Percentiles rank a stretch among this genome's conserved stretches.
Conservation (phyloP, 371 early-diverging fungal species). For the Mucor mucedo region DNA sequence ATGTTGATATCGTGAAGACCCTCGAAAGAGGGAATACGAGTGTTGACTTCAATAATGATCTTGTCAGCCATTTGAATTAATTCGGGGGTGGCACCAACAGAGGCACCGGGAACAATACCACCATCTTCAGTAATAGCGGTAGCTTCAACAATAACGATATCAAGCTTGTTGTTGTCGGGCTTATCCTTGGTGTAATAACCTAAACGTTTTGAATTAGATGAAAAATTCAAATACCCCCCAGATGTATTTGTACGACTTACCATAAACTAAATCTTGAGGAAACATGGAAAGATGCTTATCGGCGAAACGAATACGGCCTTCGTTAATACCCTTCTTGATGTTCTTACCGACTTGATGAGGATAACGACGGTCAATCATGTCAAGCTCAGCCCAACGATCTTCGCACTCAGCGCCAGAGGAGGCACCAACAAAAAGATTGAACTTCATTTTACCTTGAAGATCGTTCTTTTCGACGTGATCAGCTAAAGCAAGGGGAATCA, state of each 20-base stretch:
- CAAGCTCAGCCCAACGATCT: slow-evolving; percentile 52
- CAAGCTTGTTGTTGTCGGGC: slow-evolving; percentile 46
- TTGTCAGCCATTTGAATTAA: slow-evolving; percentile 59
- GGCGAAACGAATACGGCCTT: slow-evolving; percentile 59
- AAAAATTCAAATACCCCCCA: background rate
- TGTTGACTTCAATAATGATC: slow-evolving; percentile 61
- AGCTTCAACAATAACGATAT: slow-evolving; percentile 58
- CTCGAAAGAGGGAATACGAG: slow-evolving; percentile 58
- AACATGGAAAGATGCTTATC: slow-evolving; percentile 65
- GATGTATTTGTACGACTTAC: slow-evolving; percentile 23
- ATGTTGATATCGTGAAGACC: slow-evolving; percentile 57
- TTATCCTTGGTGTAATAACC: slow-evolving; percentile 56
- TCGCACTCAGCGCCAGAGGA: slow-evolving; percentile 57
- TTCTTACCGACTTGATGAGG: slow-evolving; percentile 62
- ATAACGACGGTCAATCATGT: slow-evolving; percentile 62
- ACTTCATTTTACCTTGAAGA: slow-evolving; percentile 57
- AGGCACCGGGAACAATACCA: slow-evolving; percentile 59
- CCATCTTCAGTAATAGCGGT: slow-evolving; percentile 63
- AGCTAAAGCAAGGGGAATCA: slow-evolving; percentile 56
- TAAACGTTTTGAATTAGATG: slow-evolving; percentile 8
- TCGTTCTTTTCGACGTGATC: slow-evolving; percentile 59
- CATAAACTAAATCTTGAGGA: slow-evolving; percentile 57
- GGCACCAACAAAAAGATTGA: slow-evolving; percentile 61
- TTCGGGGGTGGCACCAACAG: slow-evolving; percentile 62
- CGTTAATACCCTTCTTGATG: slow-evolving; percentile 59